Evolutionary conservation across 345 rosid genomes (phyloP).

Genomic region (Mangifera indica): DNA sequence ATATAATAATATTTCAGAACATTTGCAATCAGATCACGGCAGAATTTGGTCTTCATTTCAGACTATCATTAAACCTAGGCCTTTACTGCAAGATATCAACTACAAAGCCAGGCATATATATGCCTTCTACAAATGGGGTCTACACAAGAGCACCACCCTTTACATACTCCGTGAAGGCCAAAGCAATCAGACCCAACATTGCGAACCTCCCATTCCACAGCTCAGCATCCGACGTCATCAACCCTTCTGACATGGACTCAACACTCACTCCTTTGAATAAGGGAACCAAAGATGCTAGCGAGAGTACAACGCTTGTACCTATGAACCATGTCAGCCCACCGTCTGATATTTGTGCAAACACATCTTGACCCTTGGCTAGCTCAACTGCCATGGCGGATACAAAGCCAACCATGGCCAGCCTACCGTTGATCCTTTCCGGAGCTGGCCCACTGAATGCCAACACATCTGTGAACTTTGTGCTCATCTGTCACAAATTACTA

Average conservation of each 20-base stretch:
- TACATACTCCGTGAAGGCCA: conserved; percentile 71
- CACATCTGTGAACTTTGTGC: conserved; percentile 56
- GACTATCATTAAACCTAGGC: too few relatives aligned
- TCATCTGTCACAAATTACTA: conserved; percentile 27
- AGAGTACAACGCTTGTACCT: conserved; percentile 49
- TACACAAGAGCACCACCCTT: conserved; percentile 61
- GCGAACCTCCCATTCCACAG: conserved; percentile 83
- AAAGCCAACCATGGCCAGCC: conserved; percentile 88
- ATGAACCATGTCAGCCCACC: conserved; percentile 67
- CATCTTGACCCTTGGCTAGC: conserved; percentile 59
- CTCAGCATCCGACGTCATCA: conserved; percentile 86
- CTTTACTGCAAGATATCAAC: too few relatives aligned
- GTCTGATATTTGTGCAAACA: conserved; percentile 54
- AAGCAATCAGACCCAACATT: conserved; percentile 73
- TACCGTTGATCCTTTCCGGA: conserved; percentile 86
- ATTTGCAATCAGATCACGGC: background rate
- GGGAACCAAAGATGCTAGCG: conserved; percentile 66
- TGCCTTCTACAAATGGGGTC: background rate
- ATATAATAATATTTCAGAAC: background rate
- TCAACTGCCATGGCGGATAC: conserved; percentile 71
- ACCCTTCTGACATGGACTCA: conserved; percentile 47
- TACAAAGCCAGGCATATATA: too few relatives aligned
- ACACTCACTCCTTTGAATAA: conserved; percentile 55
- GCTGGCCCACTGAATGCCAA: conserved; percentile 83
- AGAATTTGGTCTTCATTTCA: background rate